Percentiles rank a stretch among this genome's conserved stretches.
Evolutionary conservation across 495 filamentous ascomycete species (phyloP).

Genomic region (Daldinia decipiens): DNA sequence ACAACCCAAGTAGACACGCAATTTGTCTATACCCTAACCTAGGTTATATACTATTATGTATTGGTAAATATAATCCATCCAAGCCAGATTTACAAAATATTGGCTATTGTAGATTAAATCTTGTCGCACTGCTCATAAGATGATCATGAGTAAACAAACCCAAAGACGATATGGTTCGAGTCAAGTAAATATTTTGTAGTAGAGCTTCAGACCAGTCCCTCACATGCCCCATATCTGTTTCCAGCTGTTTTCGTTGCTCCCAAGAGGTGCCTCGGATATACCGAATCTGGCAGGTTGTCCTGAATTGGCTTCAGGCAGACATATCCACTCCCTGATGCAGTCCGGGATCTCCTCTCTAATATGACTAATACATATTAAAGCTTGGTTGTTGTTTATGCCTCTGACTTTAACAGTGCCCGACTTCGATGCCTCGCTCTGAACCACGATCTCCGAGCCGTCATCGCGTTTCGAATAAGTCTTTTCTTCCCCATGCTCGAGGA

Average conservation of each 20-base stretch:
- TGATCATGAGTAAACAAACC: not conserved
- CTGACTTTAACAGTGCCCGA: constrained; percentile 54
- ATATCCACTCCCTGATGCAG: constrained; percentile 80
- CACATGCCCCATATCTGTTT: constrained; percentile 69
- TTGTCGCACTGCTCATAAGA: not conserved
- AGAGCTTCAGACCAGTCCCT: not conserved
- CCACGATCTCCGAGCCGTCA: constrained; percentile 44
- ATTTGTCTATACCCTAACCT: too few species aligned
- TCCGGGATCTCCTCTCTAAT: constrained; percentile 88
- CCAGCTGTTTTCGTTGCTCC: constrained; percentile 64
- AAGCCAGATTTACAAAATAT: not conserved
- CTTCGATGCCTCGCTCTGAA: constrained; percentile 54
- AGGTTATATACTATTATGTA: not conserved
- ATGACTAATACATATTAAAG: constrained; percentile 87
- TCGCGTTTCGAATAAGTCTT: constrained; percentile 47
- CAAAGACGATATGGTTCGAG: not conserved
- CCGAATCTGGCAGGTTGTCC: constrained; percentile 67
- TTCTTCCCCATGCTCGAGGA: constrained; percentile 72
- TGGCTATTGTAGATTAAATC: not conserved
- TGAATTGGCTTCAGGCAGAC: constrained; percentile 72
- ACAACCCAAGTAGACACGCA: not conserved
- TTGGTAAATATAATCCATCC: not conserved
- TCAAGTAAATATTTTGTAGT: constrained; percentile 4
- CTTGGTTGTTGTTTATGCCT: constrained; percentile 74
- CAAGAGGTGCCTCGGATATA: constrained; percentile 64